Evolutionary conservation across 176 grass and related monocot genomes (phyloP), one percentile per base, ranked within the genome.

Genomic region (Phyllostachys edulis): DNA sequence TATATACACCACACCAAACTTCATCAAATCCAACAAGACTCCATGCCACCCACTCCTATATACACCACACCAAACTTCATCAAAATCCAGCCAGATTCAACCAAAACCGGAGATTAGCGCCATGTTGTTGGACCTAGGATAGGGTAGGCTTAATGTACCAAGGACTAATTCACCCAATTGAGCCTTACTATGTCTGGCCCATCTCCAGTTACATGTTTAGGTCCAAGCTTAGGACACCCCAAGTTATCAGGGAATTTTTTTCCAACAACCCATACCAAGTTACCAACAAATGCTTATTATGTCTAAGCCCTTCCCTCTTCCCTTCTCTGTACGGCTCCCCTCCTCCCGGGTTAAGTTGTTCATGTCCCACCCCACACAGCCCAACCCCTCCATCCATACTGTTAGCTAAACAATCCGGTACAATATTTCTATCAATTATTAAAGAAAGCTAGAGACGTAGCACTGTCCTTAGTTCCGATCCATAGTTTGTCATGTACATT

Each of bases 271-370:
- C 64, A 51, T 52, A 62, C 18, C 61, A 26, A 69, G 34, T 52
- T 55, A 71, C n/a, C 17, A 75, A 79, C 15, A 72, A 44, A 73
- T 59, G 71, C 15, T n/a, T 79, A 72, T 18, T 64, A 26, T 59
- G 59, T 14, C 24, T 20, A 44, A 23, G 17, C 20, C 39, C 9
- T 69, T 37, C 11, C 69, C 13, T 64, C 57, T 41, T 76, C 44
- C 69, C 32, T 60, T 39, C 11, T 23, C 54, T 9, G 70, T 47
- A 42, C 21, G 39, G 9, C 39, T 81, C 34, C 26, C 9, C 23
- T 57, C n/a, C 65, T 54, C 29, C 63, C 3, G 9, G 21, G 20
- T 24, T 34, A 78, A 7, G 50, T 23, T 32, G 9, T n/a, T 61
- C 52, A 73, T 9, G 36, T 42, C 5, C 7, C 41, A 73, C 17